Evolutionary conservation across 169 alveolate genomes (phyloP).

Genomic region (Sarcocystis neurona): DNA sequence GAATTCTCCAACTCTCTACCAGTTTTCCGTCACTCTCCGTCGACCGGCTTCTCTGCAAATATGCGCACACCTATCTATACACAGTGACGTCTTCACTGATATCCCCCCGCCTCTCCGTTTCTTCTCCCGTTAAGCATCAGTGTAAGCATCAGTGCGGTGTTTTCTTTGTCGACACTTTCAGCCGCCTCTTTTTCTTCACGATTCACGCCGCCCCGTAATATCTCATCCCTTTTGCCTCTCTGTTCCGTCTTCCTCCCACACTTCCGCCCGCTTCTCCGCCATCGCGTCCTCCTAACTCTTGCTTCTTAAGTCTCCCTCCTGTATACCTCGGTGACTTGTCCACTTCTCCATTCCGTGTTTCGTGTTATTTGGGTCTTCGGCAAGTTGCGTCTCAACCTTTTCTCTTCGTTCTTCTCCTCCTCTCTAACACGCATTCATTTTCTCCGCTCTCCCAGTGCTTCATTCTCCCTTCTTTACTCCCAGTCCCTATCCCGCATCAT

Average conservation of each 20-base stretch:
- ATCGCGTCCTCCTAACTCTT: not conserved
- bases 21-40: not conserved
- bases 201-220: not conserved
- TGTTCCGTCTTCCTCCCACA: not conserved
- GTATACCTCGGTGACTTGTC: not conserved
- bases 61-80: not conserved
- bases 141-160: too few relatives aligned
- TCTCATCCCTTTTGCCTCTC: not conserved
- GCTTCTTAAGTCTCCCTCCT: not conserved
- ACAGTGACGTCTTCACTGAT: not conserved
- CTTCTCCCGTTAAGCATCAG: too few relatives aligned
- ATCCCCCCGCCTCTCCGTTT: not conserved
- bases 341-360: not conserved
- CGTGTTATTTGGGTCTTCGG: not conserved
- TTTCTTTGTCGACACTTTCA: not conserved
- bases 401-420: not conserved
- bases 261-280: not conserved
- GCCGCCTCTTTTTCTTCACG: not conserved
- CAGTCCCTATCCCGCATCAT: too few relatives aligned
- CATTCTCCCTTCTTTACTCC: too few relatives aligned
- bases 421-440: not conserved
- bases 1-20: not conserved
- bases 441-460: not conserved
- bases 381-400: not conserved
- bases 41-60: not conserved